Conservation (phyloP, 202 grass and related monocot genomes). For the Carex sylvatica region DNA sequence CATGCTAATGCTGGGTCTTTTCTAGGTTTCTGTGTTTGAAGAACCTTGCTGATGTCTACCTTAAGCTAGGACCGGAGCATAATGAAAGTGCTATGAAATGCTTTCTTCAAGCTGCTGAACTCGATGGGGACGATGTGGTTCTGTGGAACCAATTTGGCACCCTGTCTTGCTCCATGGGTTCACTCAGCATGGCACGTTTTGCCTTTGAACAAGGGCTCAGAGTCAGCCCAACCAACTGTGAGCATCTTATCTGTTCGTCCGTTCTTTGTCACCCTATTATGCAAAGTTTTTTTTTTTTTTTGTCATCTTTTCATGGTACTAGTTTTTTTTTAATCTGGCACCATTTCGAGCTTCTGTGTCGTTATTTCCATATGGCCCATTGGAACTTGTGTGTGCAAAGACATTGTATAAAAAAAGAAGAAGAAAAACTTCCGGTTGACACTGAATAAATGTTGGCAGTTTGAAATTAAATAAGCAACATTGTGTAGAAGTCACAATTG, state of each 20-base stretch:
- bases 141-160: constrained; percentile 92
- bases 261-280: too few relatives aligned
- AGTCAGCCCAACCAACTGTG: constrained; percentile 92
- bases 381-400: too few relatives aligned
- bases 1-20: background rate
- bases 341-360: too few relatives aligned
- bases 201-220: constrained; percentile 90
- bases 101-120: constrained; percentile 84
- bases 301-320: too few relatives aligned
- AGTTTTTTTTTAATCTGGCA: too few relatives aligned
- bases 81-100: constrained; percentile 82
- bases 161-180: constrained; percentile 79
- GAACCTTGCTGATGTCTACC: constrained; percentile 83
- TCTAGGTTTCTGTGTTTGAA: constrained; percentile 80
- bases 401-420: too few relatives aligned
- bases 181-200: constrained; percentile 77
- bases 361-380: too few relatives aligned
- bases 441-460: too few relatives aligned
- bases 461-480: too few relatives aligned
- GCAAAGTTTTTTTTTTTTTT: too few relatives aligned
- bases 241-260: background rate
- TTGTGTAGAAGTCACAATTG: too few relatives aligned
- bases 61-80: constrained; percentile 59
- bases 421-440: too few relatives aligned
- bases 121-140: constrained; percentile 83